Evolutionary conservation across 2,329 filamentous ascomycete species (phyloP), one percentile per base, ranked within the genome.

Genomic region (Phaeosphaeria sp.): DNA sequence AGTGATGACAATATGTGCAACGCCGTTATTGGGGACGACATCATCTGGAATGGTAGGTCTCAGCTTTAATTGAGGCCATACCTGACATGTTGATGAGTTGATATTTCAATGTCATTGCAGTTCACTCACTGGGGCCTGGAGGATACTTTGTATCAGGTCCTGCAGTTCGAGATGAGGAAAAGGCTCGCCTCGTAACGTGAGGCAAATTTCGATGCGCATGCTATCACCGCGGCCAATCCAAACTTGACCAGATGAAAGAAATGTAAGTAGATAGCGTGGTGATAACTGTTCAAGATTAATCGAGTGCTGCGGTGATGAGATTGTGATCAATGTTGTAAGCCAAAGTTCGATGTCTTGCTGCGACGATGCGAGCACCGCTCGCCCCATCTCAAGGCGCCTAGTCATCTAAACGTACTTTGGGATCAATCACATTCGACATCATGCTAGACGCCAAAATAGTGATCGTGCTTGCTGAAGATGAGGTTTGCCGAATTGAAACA

Each of bases 11-110:
- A 76, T 57, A 17, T 42, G 60, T 52, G 72, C 50, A 18, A 56
- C 65, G 17, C 55, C 62, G 20, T 55, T 20, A 0, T 52, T 50
- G 18, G 50, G 17, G 15, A 18, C 30, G 20, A 36, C 17, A 33
- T 60, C 44, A 15, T 33, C 22, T 18, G 58, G 50, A 25, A 75
- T 50, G 2, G 66, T 65, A 7, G 70, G 64, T 11, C 54, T 54
- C 22, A 79, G 59, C 25, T 63, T 62, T 22, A 78, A 52, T 51
- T 79, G 75, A 6, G 53, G 48, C 77, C 76, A 79, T 20, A 74
- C 62, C 77, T 78, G 21, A 36, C 13, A 36, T 11, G 3, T 13
- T 11, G 30, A 23, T 1, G 1, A 2, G n/a, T 1, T 30, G 54
- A 52, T 63, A 60, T 52, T 50, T 46, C 10, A 15, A 17, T 23